Base-by-base conservation (phyloP, 805 yeast species). In the Wickerhamiella bombiphila region DNA sequence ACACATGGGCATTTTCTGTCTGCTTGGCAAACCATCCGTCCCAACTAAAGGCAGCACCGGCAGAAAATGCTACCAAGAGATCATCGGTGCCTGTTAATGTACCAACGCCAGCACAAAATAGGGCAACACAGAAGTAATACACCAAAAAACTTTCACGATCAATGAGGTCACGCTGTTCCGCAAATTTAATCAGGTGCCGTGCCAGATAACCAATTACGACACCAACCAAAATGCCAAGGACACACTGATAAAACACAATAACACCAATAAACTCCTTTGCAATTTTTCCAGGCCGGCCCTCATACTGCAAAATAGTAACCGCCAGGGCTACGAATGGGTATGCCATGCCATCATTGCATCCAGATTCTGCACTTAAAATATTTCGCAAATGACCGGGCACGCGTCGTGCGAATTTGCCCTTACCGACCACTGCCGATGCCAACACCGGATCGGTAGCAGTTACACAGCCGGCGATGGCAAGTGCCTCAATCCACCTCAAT, bases 371-470 rank as follows among this genome's bases (percentile, higher is more conserved):
- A 22, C 86, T 72, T 19, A 86, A 62, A 34, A 85, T 59, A 52
- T 83, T 80, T 48, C 93, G 67, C 59, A 85, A 65, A 58, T 85
- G 95, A n/a, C 93, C 94, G 1, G 94, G 93, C 14, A 85, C 93
- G 39, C 94, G 70, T 51, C 72, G 72, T 11, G 94, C 94, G 55
- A 85, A 85, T 54, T 81, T 80, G 47, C 94, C 94, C 50, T 80
- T 85, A 56, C 94, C 94, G 8, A 85, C 94, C 28, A 85, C 94
- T 2, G 95, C 94, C 14, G 94, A 91, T 2, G 95, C 94, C 52
- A 85, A 66, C 30, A 85, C 91, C 5, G 96, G 96, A 59, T 85
- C 96, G 0, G 96, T 86, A 2, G 95, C 95, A 0, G 95, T 86
- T 33, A 85, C 75, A 55, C 94, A 83, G 1, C 93, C 94, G 22